phyloP scores from a whole-genome alignment of 768 basidiomycete species.

The Heimioporus sp. region DNA sequence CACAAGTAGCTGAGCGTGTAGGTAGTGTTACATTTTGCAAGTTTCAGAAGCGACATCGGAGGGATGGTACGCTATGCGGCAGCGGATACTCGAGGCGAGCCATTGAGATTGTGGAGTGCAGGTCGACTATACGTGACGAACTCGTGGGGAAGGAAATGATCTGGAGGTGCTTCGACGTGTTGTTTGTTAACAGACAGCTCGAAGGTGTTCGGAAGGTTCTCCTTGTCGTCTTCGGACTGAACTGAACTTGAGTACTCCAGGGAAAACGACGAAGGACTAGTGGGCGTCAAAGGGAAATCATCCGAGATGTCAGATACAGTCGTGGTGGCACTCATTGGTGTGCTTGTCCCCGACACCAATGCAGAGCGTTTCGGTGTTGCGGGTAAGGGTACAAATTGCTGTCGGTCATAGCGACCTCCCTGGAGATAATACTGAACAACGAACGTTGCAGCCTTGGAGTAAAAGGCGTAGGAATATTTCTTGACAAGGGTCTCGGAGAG shows the following conservation, averaged over 20 bases:
- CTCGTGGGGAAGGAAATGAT: slow-evolving; percentile 79
- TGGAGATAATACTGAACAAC: slow-evolving; percentile 93
- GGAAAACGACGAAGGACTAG: slow-evolving; percentile 55
- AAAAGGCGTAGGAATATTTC: slow-evolving; percentile 97
- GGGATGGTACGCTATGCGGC: slow-evolving; percentile 53
- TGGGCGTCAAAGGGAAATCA: slow-evolving; percentile 82
- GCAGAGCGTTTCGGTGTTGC: slow-evolving; percentile 52
- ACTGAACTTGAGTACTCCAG: slow-evolving; percentile 56
- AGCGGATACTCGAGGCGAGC: slow-evolving; percentile 51
- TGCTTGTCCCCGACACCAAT: slow-evolving; percentile 52
- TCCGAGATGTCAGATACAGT: slow-evolving; percentile 74
- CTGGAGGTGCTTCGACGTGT: slow-evolving; percentile 62
- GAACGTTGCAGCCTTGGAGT: slow-evolving; percentile 92
- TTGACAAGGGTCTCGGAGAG: slow-evolving; percentile 95
- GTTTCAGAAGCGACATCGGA: slow-evolving; percentile 44
- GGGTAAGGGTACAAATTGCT: slow-evolving; percentile 49
- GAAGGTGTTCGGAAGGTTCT: slow-evolving; percentile 70
- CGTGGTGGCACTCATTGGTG: slow-evolving; percentile 74
- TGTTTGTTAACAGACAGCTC: slow-evolving; percentile 74
- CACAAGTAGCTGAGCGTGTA: slow-evolving; percentile 60
- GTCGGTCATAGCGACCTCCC: slow-evolving; percentile 70
- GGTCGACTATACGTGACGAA: slow-evolving; percentile 77
- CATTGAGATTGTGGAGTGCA: slow-evolving; percentile 75
- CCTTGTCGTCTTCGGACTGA: slow-evolving; percentile 72
- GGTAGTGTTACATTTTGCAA: slow-evolving; percentile 78